Conservation (phyloP, 176 grass and related monocot genomes). For the Lolium perenne region DNA sequence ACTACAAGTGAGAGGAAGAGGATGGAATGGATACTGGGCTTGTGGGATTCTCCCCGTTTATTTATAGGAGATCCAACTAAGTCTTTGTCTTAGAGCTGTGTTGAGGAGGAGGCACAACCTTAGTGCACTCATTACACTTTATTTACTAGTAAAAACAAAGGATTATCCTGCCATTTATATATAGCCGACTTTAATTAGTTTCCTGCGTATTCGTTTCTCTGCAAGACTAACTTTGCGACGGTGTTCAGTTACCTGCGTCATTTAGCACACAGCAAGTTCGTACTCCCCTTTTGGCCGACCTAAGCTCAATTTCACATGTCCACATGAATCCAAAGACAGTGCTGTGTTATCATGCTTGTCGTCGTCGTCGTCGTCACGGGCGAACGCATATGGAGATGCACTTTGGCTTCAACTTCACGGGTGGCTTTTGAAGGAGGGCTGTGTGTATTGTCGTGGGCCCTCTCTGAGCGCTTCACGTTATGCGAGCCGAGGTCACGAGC, state of each 20-base stretch:
- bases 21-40: not conserved
- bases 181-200: not conserved
- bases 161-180: too few species aligned
- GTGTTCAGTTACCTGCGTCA: not conserved
- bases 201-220: not conserved
- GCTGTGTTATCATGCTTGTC: constrained; percentile 5
- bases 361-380: constrained; percentile 6
- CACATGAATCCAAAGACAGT: not conserved
- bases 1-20: too few species aligned
- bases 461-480: not conserved
- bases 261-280: not conserved
- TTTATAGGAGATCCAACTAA: not conserved
- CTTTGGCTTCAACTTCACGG: constrained; percentile 18
- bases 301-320: not conserved
- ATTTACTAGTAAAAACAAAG: not conserved
- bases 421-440: not conserved
- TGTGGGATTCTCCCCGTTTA: not conserved
- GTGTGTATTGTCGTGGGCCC: not conserved
- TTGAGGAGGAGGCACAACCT: not conserved
- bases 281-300: not conserved
- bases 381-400: not conserved
- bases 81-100: not conserved
- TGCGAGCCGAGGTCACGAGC: not conserved
- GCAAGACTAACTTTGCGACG: not conserved
- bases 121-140: not conserved